Base-by-base conservation (phyloP, 495 filamentous ascomycete species). In the Collariella sp. region DNA sequence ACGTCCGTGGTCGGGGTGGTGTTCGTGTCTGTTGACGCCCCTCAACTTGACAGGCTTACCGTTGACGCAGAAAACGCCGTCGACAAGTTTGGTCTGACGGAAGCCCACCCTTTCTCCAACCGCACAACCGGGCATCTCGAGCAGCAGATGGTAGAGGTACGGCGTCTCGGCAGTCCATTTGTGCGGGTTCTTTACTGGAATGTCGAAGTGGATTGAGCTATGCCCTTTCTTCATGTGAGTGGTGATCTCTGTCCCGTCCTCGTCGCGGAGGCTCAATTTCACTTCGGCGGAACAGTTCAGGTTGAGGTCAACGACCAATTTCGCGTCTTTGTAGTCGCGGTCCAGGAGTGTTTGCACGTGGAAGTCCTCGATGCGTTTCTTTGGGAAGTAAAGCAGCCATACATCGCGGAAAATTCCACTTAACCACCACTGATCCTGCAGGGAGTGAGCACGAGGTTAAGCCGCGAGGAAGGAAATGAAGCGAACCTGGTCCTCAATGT, bases 101-200 rank as follows among this genome's bases (percentile, higher is more conserved):
- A 87, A 86, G 2, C 83, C 83, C 16, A 87, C 71, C 23, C 71
- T 71, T 54, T 86, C 81, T 9, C 63, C 57, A 9, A 71, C 35
- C 29, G 77, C 76, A 16, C 69, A 57, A 5, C 46, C 51, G n/a
- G 68, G 55, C 20, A 72, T 66, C 2, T 57, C 58, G 23, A 81
- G 64, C 2, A 73, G 38, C 7, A 82, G 52, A 9, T 71, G 71
- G 58, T 82, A 87, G 1, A 87, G 70, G 54, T 82, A 74, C 0
- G 85, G 85, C 0, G 76, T 80, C 65, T 87, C 85, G 5, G 85
- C 84, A 2, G 83, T 85, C 85, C 85, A 88, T 65, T 83, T 82
- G 18, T 72, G 57, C 0, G 79, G 76, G 31, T 76, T 64, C 18
- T 62, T 31, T 22, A 84, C 59, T 3, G 46, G 56, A 15, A 75